Evolutionary conservation across 1,139 yeast species (phyloP).

Genomic region (Lizanozyma gosingica): DNA sequence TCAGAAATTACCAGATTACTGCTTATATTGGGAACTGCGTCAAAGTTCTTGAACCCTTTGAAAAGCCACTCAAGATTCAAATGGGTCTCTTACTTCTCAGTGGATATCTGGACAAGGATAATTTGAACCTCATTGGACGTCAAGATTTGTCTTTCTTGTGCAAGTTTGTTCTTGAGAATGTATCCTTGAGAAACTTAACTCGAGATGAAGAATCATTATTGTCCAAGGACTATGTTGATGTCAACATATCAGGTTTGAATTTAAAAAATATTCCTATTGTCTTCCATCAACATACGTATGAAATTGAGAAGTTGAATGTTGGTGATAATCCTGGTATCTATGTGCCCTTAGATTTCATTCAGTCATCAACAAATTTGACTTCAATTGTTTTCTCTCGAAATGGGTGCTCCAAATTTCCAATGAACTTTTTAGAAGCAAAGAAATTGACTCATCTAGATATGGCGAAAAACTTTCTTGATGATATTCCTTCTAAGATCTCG

Average conservation of each 20-base stretch:
- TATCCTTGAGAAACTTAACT: constrained; percentile 59
- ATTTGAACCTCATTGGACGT: constrained; percentile 70
- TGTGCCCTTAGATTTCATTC: constrained; percentile 78
- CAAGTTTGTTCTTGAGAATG: constrained; percentile 72
- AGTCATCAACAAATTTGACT: constrained; percentile 65
- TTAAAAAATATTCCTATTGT: constrained; percentile 79
- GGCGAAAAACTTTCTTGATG: constrained; percentile 67
- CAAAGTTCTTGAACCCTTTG: constrained; percentile 63
- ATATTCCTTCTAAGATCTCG: constrained; percentile 51
- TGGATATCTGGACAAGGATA: constrained; percentile 75
- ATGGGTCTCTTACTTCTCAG: constrained; percentile 62
- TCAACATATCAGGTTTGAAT: constrained; percentile 65
- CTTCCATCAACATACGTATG: constrained; percentile 73
- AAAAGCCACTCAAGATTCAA: constrained; percentile 73
- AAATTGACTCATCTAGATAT: constrained; percentile 64
- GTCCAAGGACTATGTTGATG: constrained; percentile 63
- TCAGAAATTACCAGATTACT: constrained; percentile 70
- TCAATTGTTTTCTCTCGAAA: constrained; percentile 63
- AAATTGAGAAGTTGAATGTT: constrained; percentile 74
- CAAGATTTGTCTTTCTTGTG: constrained; percentile 83
- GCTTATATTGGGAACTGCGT: constrained; percentile 72
- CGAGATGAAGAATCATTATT: constrained; percentile 58
- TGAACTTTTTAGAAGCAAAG: constrained; percentile 60
- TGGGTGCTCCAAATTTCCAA: constrained; percentile 68
- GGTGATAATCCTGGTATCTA: constrained; percentile 82